These are phyloP conservation scores for Colletotrichum navitas DNA, from an alignment of 2,329 filamentous ascomycete species.

Conservation along the genomic window DNA sequence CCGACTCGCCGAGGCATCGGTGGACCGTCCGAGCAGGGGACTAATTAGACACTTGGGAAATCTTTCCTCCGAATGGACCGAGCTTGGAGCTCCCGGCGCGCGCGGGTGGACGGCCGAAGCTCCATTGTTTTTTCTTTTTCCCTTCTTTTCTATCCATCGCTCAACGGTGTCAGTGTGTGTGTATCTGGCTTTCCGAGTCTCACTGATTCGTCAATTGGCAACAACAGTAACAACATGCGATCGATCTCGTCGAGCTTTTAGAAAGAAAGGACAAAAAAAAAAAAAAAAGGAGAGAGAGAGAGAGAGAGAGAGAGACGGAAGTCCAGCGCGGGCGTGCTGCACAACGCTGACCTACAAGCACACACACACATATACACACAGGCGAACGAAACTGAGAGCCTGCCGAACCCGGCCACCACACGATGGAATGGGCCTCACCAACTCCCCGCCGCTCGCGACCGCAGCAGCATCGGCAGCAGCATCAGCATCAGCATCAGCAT, in stretches of 20 bases:
- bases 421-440: constrained; percentile 38
- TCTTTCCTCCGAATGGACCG: constrained; percentile 27
- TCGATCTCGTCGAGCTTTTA: background rate
- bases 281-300: too few relatives aligned
- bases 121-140: background rate
- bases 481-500: constrained; percentile 26
- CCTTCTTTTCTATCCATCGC: background rate
- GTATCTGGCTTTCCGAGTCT: background rate
- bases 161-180: too few relatives aligned
- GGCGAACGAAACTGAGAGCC: background rate
- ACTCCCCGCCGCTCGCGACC: constrained; percentile 20
- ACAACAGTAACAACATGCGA: too few relatives aligned
- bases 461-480: constrained; percentile 3
- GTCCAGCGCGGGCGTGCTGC: background rate
- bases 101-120: background rate
- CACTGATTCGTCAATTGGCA: constrained; percentile 27
- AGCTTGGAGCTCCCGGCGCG: constrained; percentile 15
- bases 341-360: background rate
- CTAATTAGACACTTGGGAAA: constrained; percentile 14
- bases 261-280: too few relatives aligned
- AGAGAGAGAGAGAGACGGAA: too few relatives aligned
- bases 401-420: constrained; percentile 3
- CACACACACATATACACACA: background rate
- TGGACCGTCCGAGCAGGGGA: background rate
- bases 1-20: constrained; percentile 3